These are phyloP conservation scores for Fonsecaea monophora DNA, from an alignment of 2,329 filamentous ascomycete species.

Conservation along the genomic window DNA sequence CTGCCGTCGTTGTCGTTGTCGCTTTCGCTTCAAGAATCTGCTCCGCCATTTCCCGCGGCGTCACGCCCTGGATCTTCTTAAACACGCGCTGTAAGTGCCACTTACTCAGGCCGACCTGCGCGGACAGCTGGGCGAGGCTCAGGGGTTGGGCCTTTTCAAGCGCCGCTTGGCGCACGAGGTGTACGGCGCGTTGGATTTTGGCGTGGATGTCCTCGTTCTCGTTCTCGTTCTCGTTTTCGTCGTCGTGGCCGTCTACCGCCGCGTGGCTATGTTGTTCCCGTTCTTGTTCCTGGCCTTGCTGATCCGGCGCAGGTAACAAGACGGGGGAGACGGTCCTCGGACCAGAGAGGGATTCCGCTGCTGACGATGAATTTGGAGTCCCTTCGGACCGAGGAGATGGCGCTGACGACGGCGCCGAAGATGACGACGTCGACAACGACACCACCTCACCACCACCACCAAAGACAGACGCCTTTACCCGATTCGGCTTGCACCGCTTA, in stretches of 20 bases:
- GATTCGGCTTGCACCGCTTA: constrained; percentile 62
- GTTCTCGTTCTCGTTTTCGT: constrained; percentile 4
- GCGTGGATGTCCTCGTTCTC: constrained; percentile 19
- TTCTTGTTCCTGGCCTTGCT: not conserved
- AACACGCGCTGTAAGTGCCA: constrained; percentile 64
- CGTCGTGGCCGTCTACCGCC: not conserved
- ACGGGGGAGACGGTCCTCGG: not conserved
- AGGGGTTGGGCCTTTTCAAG: constrained; percentile 40
- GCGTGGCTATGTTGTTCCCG: not conserved
- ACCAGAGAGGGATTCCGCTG: not conserved
- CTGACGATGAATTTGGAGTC: not conserved
- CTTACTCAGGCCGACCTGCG: constrained; percentile 56
- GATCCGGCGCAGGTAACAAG: not conserved
- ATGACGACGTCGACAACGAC: not conserved
- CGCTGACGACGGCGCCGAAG: not conserved
- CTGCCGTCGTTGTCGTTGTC: not conserved
- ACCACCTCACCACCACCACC: not conserved
- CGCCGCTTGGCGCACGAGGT: constrained; percentile 15
- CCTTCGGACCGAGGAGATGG: not conserved
- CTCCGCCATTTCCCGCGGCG: constrained; percentile 51
- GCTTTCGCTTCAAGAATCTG: not conserved
- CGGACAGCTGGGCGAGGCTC: constrained; percentile 55
- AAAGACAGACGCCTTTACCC: constrained; percentile 20
- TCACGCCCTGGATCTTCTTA: constrained; percentile 59
- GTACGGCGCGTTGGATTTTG: constrained; percentile 21